Evolutionary conservation across 2,329 filamentous ascomycete species (phyloP), one percentile per base, ranked within the genome.

Genomic region (Nigrospora oryzae): DNA sequence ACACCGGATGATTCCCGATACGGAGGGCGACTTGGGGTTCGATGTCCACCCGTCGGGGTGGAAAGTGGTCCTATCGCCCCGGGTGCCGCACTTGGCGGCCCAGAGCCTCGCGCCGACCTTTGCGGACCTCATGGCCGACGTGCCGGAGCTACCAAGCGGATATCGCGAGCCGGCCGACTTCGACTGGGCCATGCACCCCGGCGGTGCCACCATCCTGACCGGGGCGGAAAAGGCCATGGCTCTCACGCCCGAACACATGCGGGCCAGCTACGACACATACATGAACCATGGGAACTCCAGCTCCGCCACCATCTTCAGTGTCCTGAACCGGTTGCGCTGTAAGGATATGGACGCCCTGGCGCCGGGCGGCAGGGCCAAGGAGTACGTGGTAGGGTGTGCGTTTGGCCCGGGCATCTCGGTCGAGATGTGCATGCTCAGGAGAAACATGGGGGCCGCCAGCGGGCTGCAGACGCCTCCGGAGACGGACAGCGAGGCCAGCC

Each of bases 161-260:
- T 74, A 73, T 53, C 56, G 60, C n/a, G 51, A 58, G 0, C 67
- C 81, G 0, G 59, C 68, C 0, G 76, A 83, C 47, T 85, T 84
- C 51, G 83, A 87, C 65, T 87, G 83, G 83, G 83, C 82, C 1
- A 74, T 87, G 57, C 83, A 87, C 53, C 83, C 83, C 0, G 83
- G 83, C 5, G 83, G 83, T 15, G 70, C 79, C 1, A 79, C 81
- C 1, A 84, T 87, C 36, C 65, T 87, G 2, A 71, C 78, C 0
- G 80, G 81, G 1, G 78, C 83, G 1, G 77, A 85, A 58, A 66
- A 66, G 36, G 69, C 67, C 1, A 70, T 87, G 67, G 59, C 63
- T 6, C 72, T 86, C 39, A 70, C 69, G 0, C 64, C 79, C 0
- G 76, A 83, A 53, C 81, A 85, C 51, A 79, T 86, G 66, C 71